Conservation (phyloP, 2,329 filamentous ascomycete genomes). For the Neopestalotiopsis sp. region DNA sequence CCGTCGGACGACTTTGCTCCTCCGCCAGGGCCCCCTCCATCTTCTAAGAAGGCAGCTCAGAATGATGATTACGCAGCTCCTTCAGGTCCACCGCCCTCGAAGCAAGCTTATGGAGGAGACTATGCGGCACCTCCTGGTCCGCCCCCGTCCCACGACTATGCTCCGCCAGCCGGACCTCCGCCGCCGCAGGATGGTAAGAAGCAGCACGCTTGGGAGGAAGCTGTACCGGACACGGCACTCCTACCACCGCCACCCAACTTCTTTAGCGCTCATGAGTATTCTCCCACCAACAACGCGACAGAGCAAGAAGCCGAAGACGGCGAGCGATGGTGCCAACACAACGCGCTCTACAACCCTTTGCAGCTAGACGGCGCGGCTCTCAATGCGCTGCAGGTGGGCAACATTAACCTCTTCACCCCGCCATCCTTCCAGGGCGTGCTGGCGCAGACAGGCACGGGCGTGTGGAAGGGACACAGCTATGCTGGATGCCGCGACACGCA, state of each 20-base stretch:
- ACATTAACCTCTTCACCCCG: conserved; percentile 61
- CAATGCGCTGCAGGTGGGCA: conserved; percentile 53
- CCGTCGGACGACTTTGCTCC: conserved; percentile 25
- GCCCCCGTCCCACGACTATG: conserved; percentile 34
- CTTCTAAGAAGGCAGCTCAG: conserved; percentile 14
- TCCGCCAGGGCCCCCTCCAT: conserved; percentile 33
- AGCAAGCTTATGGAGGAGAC: conserved; percentile 21
- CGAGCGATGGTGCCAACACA: conserved; percentile 66
- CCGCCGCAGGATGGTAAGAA: conserved; percentile 29
- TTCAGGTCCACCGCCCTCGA: conserved; percentile 40
- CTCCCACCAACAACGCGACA: conserved; percentile 72
- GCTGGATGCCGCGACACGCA: conserved; percentile 61
- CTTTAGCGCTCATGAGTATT: conserved; percentile 65
- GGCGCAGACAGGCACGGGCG: conserved; percentile 49
- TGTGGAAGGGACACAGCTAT: conserved; percentile 53
- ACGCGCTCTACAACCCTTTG: conserved; percentile 63
- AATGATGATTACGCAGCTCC: conserved; percentile 38
- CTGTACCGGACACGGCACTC: conserved; percentile 74
- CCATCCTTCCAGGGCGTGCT: conserved; percentile 52
- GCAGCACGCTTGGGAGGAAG: conserved; percentile 70
- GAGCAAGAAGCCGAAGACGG: conserved; percentile 67
- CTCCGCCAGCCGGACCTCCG: conserved; percentile 43
- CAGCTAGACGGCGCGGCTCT: conserved; percentile 51
- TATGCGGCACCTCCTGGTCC: conserved; percentile 41
- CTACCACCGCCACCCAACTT: conserved; percentile 76